These are phyloP conservation scores for Stygiomarasmius scandens DNA, from an alignment of 1,284 basidiomycete species.

Conservation along the genomic window DNA sequence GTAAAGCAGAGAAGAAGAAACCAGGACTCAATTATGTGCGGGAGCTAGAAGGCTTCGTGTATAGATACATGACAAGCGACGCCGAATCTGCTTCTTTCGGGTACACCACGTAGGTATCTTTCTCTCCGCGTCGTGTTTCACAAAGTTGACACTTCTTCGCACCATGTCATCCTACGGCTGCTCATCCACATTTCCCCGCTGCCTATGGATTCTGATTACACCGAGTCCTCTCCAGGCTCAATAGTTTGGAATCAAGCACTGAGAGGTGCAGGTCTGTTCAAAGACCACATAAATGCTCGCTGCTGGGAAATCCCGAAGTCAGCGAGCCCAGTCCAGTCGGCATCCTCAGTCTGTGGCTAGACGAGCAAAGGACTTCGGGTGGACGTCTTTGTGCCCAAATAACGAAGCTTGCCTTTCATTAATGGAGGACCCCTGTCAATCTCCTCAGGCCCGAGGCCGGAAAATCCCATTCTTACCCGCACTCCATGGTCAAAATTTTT, in stretches of 20 bases:
- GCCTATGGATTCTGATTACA: conserved; percentile 9
- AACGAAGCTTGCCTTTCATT: too few species aligned
- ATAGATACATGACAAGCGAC: conserved; percentile 39
- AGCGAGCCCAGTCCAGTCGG: not conserved
- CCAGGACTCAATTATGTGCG: conserved; percentile 79
- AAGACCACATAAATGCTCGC: conserved; percentile 61
- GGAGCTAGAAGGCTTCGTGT: conserved; percentile 85
- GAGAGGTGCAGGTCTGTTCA: conserved; percentile 54
- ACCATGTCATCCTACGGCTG: conserved; percentile 70
- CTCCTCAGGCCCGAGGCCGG: too few species aligned
- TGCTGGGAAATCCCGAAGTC: conserved; percentile 27
- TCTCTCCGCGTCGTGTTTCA: conserved; percentile 78
- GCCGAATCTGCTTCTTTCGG: conserved; percentile 4
- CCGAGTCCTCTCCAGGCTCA: conserved; percentile 43
- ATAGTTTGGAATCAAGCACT: conserved; percentile 72
- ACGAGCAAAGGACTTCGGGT: too few species aligned
- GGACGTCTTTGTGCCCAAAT: too few species aligned
- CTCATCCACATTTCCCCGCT: conserved; percentile 72
- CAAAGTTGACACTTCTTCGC: conserved; percentile 63
- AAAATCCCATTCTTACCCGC: too few species aligned
- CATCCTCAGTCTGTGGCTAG: not conserved
- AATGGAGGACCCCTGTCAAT: too few species aligned
- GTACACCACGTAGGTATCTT: conserved; percentile 60
- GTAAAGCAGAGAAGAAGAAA: conserved; percentile 87
- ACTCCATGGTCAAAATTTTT: too few species aligned